Evolutionary conservation across 2,329 filamentous ascomycete genomes (phyloP), one percentile per base, ranked within the genome.

Genomic region (Penicillium concentricum): DNA sequence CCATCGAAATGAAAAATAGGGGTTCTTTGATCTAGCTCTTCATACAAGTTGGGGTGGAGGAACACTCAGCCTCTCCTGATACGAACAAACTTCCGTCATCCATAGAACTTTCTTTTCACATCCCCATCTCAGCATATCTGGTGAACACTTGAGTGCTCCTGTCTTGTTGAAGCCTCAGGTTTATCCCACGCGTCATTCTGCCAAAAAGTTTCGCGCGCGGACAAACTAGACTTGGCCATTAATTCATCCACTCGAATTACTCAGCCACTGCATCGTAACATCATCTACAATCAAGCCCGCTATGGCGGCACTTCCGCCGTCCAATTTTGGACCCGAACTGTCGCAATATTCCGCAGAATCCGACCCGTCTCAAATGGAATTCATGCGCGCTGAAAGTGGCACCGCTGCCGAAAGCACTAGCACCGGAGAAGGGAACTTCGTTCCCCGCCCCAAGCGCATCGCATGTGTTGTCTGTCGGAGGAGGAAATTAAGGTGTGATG

Each of bases 401-500:
- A 49, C 67, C 52, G 57, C 69, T 67, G 66, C 75, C 46, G 70
- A 72, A 54, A 75, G 66, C 71, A 35, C 38, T 26, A 59, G 58
- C 54, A 77, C 78, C 57, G 78, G 80, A 58, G 73, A 74, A 56
- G 69, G 76, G 59, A 82, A 83, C 64, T 86, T 87, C 61, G 81
- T 91, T 22, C 87, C 89, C 48, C 90, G 90, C 68, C 87, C 88
- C n/a, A 97, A 97, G 81, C 86, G 93, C 65, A 89, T 97, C 67
- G 94, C 94, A 37, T 99, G 94, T 74, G 90, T 96, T 70, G 87
- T 97, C 61, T 99, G 94, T 72, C 84, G 93, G 67, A 94, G 92
- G 76, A 84, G 93, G 71, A 97, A 97, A 78, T 80, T 97, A 64
- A 89, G 89, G 76, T 97, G 92, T 75, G 92, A 97, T 72, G 92